Evolutionary conservation across 352 stramenopile species (phyloP).

Genomic region (Globisporangium spinosum): DNA sequence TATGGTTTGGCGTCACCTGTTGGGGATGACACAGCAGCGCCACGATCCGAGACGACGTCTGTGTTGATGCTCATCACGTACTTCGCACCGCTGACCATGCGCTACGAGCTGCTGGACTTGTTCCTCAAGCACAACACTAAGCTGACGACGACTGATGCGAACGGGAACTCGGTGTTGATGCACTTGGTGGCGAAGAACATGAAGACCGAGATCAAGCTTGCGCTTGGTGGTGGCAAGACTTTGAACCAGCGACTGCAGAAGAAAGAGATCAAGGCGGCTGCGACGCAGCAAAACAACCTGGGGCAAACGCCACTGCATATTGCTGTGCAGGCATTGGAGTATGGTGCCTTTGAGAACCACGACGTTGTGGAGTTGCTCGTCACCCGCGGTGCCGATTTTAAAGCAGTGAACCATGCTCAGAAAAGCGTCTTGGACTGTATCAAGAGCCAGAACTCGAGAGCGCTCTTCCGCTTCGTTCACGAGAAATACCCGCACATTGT

Average conservation of each 20-base stretch:
- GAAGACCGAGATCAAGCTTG: conserved; percentile 34
- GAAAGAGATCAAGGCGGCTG: conserved; percentile 30
- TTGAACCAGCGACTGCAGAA: conserved; percentile 12
- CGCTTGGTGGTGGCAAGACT: conserved; percentile 29
- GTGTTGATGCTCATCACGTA: conserved; percentile 1
- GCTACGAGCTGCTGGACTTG: conserved; percentile 24
- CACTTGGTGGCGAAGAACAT: conserved; percentile 51
- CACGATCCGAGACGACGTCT: conserved; percentile 33
- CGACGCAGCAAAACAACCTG: conserved; percentile 34
- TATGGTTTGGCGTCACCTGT: conserved; percentile 39
- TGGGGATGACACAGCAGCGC: conserved; percentile 22
- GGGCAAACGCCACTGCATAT: conserved; percentile 56
- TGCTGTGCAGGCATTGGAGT: conserved; percentile 42
- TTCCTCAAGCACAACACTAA: conserved; percentile 29
- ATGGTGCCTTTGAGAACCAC: conserved; percentile 64
- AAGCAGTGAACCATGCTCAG: conserved; percentile 28
- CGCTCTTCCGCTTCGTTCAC: conserved; percentile 48
- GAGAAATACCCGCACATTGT: conserved; percentile 28
- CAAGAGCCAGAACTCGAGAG: conserved; percentile 37
- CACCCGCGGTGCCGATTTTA: conserved; percentile 28
- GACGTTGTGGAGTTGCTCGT: conserved; percentile 43
- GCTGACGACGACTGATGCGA: conserved; percentile 35
- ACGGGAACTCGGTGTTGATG: conserved; percentile 57
- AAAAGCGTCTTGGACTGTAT: conserved; percentile 55
- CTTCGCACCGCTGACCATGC: conserved; percentile 29